Percentiles rank a stretch among this genome's conserved stretches.
phyloP scores from a whole-genome alignment of 768 basidiomycete genomes.

The Pleurotus tuoliensis region DNA sequence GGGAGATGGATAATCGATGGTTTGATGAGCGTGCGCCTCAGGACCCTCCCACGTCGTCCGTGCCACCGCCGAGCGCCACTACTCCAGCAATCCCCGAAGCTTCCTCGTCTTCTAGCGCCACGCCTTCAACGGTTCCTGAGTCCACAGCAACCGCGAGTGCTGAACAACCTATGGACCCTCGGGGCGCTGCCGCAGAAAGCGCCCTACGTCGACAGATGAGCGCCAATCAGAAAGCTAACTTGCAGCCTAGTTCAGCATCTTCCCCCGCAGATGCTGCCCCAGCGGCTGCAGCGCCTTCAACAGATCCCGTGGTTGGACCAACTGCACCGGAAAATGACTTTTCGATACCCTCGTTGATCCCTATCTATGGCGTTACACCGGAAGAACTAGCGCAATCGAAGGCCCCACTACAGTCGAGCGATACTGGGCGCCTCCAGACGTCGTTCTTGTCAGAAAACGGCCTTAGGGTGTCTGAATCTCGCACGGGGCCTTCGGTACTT shows the following conservation, averaged over 20 bases:
- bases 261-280: background rate
- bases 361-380: background rate
- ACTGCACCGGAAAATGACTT: background rate
- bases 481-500: slow-evolving; percentile 23
- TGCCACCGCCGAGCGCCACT: background rate
- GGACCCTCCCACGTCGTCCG: slow-evolving; percentile 8
- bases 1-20: slow-evolving; percentile 29
- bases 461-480: background rate
- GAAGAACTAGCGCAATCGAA: background rate
- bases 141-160: background rate
- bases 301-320: background rate
- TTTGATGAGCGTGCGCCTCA: slow-evolving; percentile 22
- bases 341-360: background rate
- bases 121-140: background rate
- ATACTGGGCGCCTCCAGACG: slow-evolving; percentile 9
- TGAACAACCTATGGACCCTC: slow-evolving; percentile 3
- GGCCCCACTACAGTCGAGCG: background rate
- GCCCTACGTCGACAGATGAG: slow-evolving; percentile 35
- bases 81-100: slow-evolving; percentile 2
- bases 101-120: background rate
- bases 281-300: background rate
- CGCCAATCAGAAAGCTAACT: slow-evolving; percentile 7
- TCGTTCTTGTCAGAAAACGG: background rate
- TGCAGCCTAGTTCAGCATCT: slow-evolving; percentile 7
- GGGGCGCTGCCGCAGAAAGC: slow-evolving; percentile 3